These are phyloP conservation scores for Polytrichum formosum DNA, from an alignment of 225 moss, liverwort and hornwort species.

Conservation along the genomic window DNA sequence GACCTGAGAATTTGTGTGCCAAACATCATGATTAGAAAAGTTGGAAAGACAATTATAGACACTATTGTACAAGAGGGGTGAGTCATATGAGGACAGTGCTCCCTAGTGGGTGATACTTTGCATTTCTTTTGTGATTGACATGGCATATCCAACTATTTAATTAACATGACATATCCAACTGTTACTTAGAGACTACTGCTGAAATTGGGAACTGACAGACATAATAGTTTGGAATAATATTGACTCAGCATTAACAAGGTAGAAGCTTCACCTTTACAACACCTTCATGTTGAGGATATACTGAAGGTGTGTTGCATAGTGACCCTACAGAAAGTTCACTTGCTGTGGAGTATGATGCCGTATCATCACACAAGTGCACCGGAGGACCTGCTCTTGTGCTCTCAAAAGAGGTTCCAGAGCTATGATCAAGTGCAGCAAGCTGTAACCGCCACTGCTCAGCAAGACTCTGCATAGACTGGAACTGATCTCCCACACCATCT, in stretches of 20 bases:
- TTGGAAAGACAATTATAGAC: conserved; percentile 13
- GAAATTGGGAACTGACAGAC: not conserved
- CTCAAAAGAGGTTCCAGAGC: conserved; percentile 44
- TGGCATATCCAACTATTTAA: too few species aligned
- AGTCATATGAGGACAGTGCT: not conserved
- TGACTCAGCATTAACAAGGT: not conserved
- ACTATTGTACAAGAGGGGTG: conserved; percentile 14
- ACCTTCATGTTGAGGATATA: conserved; percentile 22
- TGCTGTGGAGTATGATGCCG: conserved; percentile 20
- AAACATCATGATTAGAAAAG: conserved; percentile 28
- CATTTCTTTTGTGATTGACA: too few species aligned
- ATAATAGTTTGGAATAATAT: not conserved
- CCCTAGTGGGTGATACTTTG: too few species aligned
- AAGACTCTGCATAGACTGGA: conserved; percentile 52
- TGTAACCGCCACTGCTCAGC: conserved; percentile 61
- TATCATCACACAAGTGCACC: conserved; percentile 19
- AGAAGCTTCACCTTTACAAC: conserved; percentile 4
- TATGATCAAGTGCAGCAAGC: conserved; percentile 37
- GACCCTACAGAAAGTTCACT: conserved; percentile 20
- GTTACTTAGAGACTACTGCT: too few species aligned
- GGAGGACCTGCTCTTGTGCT: conserved; percentile 23
- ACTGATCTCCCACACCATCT: conserved; percentile 46
- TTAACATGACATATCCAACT: too few species aligned
- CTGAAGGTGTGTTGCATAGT: conserved; percentile 27
- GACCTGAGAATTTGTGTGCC: conserved; percentile 49